A percentile compares a stretch with the other conserved stretches of the same genome.
Evolutionary conservation across 2,329 filamentous ascomycete species (phyloP).

Genomic region (Cladophialophora exuberans): DNA sequence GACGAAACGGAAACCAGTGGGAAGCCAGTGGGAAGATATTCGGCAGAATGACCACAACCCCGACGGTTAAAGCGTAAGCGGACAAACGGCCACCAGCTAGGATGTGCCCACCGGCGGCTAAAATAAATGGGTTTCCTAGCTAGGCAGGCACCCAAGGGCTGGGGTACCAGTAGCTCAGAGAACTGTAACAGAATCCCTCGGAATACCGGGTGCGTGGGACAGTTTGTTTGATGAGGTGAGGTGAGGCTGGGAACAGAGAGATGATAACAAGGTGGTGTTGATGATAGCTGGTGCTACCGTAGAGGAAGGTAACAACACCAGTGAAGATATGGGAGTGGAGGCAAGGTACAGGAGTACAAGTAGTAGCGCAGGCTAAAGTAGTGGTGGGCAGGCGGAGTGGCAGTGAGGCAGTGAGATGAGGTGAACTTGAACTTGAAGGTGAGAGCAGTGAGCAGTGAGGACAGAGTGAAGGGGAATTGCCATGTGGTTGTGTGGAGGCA

Average conservation of each 20-base stretch:
- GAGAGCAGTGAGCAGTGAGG: too few relatives aligned
- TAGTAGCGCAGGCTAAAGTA: too few relatives aligned
- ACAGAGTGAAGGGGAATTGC: too few relatives aligned
- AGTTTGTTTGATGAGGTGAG: not conserved
- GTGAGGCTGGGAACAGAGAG: not conserved
- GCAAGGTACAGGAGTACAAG: not conserved
- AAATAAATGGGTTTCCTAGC: too few relatives aligned
- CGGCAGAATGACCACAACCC: constrained; percentile 12
- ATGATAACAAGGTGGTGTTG: not conserved
- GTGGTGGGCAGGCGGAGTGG: too few relatives aligned
- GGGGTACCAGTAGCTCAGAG: too few relatives aligned
- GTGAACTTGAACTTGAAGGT: too few relatives aligned
- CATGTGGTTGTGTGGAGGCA: constrained; percentile 7
- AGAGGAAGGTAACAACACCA: too few relatives aligned
- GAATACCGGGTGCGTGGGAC: not conserved
- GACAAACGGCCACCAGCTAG: not conserved
- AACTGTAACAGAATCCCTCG: too few relatives aligned
- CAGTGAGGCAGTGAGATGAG: too few relatives aligned
- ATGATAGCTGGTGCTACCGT: not conserved
- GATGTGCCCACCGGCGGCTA: constrained; percentile 7
- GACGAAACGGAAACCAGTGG: not conserved
- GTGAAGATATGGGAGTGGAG: not conserved
- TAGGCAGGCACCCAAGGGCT: not conserved
- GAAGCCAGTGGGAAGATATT: constrained; percentile 7
- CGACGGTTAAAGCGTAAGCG: constrained; percentile 9